These are phyloP conservation scores for Yarrowia galli DNA, from an alignment of 1,139 yeast genomes.

Conservation along the genomic window DNA sequence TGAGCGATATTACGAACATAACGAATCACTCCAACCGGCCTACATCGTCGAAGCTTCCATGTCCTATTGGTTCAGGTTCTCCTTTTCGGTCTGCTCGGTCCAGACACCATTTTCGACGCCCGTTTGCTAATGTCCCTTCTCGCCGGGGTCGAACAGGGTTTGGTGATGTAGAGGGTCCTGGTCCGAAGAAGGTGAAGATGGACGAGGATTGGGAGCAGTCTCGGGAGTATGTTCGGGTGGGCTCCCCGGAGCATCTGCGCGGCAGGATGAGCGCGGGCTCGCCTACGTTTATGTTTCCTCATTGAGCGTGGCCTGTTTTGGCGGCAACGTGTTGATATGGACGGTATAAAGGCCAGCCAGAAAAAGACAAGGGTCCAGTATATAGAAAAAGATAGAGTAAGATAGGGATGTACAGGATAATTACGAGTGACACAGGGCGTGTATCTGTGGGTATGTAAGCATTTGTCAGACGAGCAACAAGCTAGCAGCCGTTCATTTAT, in stretches of 20 bases:
- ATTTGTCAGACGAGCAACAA: too few relatives aligned
- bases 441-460: too few relatives aligned
- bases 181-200: background rate
- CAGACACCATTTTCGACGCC: constrained; percentile 27
- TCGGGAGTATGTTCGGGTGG: background rate
- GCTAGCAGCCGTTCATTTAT: too few relatives aligned
- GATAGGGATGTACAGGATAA: too few relatives aligned
- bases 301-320: constrained; percentile 10
- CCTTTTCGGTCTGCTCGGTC: constrained; percentile 18
- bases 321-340: background rate
- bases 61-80: constrained; percentile 27
- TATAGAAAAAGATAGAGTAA: too few relatives aligned
- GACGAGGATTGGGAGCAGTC: constrained; percentile 4
- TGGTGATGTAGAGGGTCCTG: constrained; percentile 6
- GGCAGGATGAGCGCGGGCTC: background rate
- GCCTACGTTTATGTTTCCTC: constrained; percentile 14
- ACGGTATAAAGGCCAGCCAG: too few relatives aligned
- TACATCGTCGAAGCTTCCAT: constrained; percentile 18
- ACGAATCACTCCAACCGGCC: background rate
- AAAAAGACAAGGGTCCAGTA: too few relatives aligned
- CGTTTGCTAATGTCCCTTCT: background rate
- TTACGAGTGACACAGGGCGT: too few relatives aligned
- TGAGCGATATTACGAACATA: constrained; percentile 8
- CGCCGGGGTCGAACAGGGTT: constrained; percentile 16
- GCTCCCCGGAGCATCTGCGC: background rate